Base-by-base conservation (phyloP, 306 rosid species). In the Vigna hirtella region DNA sequence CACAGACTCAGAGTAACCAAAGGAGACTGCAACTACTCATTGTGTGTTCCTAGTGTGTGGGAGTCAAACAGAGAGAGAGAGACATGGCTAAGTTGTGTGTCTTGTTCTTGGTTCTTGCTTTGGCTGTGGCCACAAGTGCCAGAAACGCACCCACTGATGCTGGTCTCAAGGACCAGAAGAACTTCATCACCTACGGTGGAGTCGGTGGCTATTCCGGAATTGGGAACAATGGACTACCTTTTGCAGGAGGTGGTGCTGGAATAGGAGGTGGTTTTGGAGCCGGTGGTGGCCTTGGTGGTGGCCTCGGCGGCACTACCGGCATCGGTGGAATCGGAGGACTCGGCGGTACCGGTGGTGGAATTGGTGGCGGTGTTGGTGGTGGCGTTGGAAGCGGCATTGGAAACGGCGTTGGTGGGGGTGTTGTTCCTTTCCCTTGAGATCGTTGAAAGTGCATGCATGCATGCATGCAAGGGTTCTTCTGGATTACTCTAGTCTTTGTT, bases 91-190 rank as follows among this genome's bases (percentile, higher is more conserved):
- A 34, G 83, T 74, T 70, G 79, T 79, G 83, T 62, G 43, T 86
- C n/a, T 17, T 76, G 62, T 38, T 75, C 36, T 1, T 93, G 72
- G 73, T 87, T 73, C 80, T 89, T 76, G 89, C 90, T 77, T 77
- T 92, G 1, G 89, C 74, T n/a, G 79, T 85, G 66, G 84, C 81
- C 32, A 32, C 87, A 8, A 82, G 69, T 72, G 89, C 86, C 2
- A 91, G 98, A 83, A 82, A 79, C 7, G 78, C 59, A 3, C 65
- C 65, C 18, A 28, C 15, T 5, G 94, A 81, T n/a, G 90, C 88
- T 9, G 97, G 95, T 13, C 67, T 94, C 61, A 82, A 79, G 7
- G 97, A 94, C 88, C 93, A 94, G 72, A 94, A 94, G 90, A 94
- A 94, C 89, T 45, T 94, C 73, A 0, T 83, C 14, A 9, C 83